Percentiles rank a stretch among this genome's conserved stretches.
Conservation (phyloP, 345 rosid genomes). For the Boechera retrofracta region DNA sequence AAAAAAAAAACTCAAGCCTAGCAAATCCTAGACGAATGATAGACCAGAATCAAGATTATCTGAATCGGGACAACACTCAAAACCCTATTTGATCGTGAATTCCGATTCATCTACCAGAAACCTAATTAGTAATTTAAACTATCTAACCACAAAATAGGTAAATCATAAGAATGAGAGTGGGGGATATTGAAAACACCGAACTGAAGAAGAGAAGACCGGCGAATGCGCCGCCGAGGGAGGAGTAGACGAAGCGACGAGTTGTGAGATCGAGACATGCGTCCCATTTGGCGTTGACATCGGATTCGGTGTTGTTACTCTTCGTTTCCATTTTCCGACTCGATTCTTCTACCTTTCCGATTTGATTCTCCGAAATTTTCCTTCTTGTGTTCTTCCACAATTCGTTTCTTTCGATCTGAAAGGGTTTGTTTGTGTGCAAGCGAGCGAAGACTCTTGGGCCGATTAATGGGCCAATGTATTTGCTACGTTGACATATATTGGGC, state of each 20-base stretch:
- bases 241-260: slow-evolving; percentile 80
- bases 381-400: background rate
- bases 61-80: slow-evolving; percentile 3
- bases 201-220: slow-evolving; percentile 91
- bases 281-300: slow-evolving; percentile 83
- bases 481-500: background rate
- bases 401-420: slow-evolving; percentile 33
- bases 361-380: slow-evolving; percentile 12
- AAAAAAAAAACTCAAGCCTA: background rate
- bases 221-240: slow-evolving; percentile 80
- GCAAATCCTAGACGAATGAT: background rate
- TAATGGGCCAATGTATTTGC: background rate
- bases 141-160: background rate
- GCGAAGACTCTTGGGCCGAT: slow-evolving; percentile 17
- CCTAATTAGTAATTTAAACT: background rate
- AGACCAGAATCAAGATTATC: background rate
- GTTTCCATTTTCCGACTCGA: slow-evolving; percentile 47
- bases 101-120: background rate
- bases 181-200: slow-evolving; percentile 38
- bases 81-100: background rate
- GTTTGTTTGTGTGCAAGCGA: slow-evolving; percentile 22
- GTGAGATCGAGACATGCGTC: slow-evolving; percentile 91
- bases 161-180: slow-evolving; percentile 17
- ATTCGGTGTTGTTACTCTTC: slow-evolving; percentile 44
- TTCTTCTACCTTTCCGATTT: slow-evolving; percentile 30